Conservation (phyloP, 257 asterid species). For the Primulina eburnea region DNA sequence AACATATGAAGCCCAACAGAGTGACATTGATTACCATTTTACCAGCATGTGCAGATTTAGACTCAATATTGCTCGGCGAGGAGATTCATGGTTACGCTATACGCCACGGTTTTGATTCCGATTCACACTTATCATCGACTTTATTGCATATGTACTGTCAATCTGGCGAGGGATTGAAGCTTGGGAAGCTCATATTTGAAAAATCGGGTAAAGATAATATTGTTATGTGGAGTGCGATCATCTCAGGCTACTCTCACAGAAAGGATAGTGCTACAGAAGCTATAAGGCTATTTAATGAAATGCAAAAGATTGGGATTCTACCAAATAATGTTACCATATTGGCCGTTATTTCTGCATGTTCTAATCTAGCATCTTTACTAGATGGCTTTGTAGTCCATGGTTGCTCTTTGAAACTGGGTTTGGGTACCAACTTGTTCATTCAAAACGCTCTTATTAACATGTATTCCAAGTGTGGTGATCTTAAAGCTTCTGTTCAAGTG, state of each 20-base stretch:
- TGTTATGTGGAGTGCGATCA: constrained; percentile 75
- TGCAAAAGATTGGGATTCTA: constrained; percentile 47
- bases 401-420: constrained; percentile 47
- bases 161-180: constrained; percentile 31
- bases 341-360: constrained; percentile 55
- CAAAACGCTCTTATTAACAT: constrained; percentile 63
- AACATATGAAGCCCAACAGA: constrained; percentile 46
- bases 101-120: constrained; percentile 49
- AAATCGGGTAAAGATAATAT: constrained; percentile 45
- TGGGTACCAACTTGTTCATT: constrained; percentile 35
- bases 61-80: constrained; percentile 35
- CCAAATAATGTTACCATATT: constrained; percentile 59
- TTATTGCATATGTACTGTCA: constrained; percentile 56
- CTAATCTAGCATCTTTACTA: constrained; percentile 36
- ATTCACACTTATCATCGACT: constrained; percentile 43
- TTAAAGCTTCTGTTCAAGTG: constrained; percentile 41
- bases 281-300: constrained; percentile 43
- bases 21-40: constrained; percentile 55
- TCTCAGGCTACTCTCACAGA: constrained; percentile 47
- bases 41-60: constrained; percentile 49
- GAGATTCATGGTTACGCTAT: constrained; percentile 61
- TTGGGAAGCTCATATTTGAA: constrained; percentile 45
- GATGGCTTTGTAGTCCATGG: constrained; percentile 47
- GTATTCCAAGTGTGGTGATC: constrained; percentile 72
- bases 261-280: constrained; percentile 46